Evolutionary conservation across 2,329 filamentous ascomycete genomes (phyloP).

Genomic region (Aspergillus sp.): DNA sequence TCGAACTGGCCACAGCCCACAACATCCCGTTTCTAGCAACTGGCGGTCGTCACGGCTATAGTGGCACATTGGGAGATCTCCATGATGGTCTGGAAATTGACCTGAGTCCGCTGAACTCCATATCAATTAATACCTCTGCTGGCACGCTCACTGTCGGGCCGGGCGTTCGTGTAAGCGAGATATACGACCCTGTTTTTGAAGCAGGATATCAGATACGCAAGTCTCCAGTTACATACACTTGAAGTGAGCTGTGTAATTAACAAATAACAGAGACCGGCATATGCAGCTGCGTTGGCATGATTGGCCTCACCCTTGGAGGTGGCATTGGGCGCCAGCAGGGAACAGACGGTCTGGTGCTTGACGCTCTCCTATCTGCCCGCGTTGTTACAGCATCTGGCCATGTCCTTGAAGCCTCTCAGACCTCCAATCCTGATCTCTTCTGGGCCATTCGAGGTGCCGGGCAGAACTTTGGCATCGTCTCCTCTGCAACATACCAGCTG

Average conservation of each 20-base stretch:
- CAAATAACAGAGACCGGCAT: background rate
- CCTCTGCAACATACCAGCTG: conserved; percentile 26
- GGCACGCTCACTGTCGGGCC: background rate
- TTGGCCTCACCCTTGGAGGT: conserved; percentile 18
- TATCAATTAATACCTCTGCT: background rate
- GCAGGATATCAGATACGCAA: background rate
- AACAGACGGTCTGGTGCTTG: conserved; percentile 14
- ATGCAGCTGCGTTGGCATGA: background rate
- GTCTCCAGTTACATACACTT: background rate
- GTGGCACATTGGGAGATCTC: background rate
- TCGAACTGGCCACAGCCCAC: background rate
- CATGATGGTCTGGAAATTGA: conserved; percentile 1
- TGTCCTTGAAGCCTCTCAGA: conserved; percentile 33
- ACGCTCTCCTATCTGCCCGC: conserved; percentile 14
- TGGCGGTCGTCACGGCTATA: background rate
- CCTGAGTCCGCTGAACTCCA: background rate
- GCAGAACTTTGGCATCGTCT: conserved; percentile 44
- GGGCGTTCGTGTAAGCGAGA: background rate
- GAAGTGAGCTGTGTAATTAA: no score
- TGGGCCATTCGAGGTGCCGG: conserved; percentile 45
- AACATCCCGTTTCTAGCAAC: conserved; percentile 7
- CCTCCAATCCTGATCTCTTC: conserved; percentile 39
- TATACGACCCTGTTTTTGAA: background rate
- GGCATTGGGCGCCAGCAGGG: conserved; percentile 17
- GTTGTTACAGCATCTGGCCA: conserved; percentile 42